A percentile compares a stretch with the other conserved stretches of the same genome.
Conservation (phyloP, 1,139 yeast species). For the Geotrichum citri-aurantii region DNA sequence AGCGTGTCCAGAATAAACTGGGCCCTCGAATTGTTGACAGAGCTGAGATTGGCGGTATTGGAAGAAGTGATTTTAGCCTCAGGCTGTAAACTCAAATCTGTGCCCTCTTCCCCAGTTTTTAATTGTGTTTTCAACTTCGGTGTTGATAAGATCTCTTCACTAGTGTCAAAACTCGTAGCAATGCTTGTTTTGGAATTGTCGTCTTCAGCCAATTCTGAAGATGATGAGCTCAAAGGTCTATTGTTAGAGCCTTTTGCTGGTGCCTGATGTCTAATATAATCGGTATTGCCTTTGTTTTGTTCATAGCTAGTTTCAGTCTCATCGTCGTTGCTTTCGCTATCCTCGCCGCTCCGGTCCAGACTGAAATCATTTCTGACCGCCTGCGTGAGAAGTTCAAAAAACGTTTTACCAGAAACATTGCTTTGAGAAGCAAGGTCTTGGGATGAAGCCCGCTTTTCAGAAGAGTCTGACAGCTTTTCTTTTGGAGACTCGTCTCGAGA, state of each 20-base stretch:
- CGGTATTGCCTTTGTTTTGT: background rate
- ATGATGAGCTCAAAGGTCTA: background rate
- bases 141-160: conserved; percentile 27
- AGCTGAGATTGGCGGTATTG: background rate
- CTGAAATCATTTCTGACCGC: background rate
- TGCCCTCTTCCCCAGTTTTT: background rate
- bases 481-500: background rate
- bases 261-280: too few species aligned
- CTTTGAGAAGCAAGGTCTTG: background rate
- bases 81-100: background rate
- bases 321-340: conserved; percentile 19
- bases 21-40: background rate
- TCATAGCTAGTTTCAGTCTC: background rate
- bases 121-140: conserved; percentile 19
- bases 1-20: conserved; percentile 26
- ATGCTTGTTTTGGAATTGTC: background rate
- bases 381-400: background rate
- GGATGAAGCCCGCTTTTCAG: background rate
- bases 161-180: conserved; percentile 24
- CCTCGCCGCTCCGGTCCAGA: conserved; percentile 17
- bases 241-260: background rate
- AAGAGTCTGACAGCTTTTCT: background rate
- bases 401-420: background rate
- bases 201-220: background rate
- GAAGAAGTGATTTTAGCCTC: background rate